Evolutionary conservation across 129 eudicot genomes (phyloP).

Genomic region (Glebionis coronaria): DNA sequence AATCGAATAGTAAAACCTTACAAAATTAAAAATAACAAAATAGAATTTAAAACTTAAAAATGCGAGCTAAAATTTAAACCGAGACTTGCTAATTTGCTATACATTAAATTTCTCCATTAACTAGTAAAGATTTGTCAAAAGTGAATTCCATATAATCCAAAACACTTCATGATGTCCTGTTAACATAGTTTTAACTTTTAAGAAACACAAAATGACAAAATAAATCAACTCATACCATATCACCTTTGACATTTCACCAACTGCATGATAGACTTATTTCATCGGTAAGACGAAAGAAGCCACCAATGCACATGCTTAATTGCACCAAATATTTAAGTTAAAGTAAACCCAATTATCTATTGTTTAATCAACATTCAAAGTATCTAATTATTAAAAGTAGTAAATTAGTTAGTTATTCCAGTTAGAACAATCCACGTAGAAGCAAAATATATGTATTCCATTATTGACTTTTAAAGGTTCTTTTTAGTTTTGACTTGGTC

Average conservation of each 20-base stretch:
- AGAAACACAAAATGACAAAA: neutral
- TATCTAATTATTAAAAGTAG: neutral
- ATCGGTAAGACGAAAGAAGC: constrained; percentile 1
- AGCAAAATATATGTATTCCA: constrained; percentile 1
- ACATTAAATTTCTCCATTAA: too few species aligned
- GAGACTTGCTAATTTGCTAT: too few species aligned
- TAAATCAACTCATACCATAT: neutral
- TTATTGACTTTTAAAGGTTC: too few species aligned
- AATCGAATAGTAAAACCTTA: too few species aligned
- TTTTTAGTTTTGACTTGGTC: constrained; percentile 11
- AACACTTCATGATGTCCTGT: too few species aligned
- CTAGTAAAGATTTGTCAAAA: too few species aligned
- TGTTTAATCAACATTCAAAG: too few species aligned
- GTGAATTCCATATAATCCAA: too few species aligned
- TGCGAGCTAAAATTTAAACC: too few species aligned
- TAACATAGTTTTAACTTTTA: too few species aligned
- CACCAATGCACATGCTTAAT: constrained; percentile 13
- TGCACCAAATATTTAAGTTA: neutral
- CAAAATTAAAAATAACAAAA: too few species aligned
- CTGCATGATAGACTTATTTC: neutral
- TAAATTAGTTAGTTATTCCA: constrained; percentile 3
- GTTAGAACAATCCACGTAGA: constrained; percentile 16
- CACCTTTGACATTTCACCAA: constrained; percentile 2
- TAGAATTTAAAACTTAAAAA: too few species aligned
- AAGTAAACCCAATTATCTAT: neutral